Percentiles rank a stretch among this genome's conserved stretches.
phyloP scores from a whole-genome alignment of 495 filamentous ascomycete genomes.

The Podospora conica region DNA sequence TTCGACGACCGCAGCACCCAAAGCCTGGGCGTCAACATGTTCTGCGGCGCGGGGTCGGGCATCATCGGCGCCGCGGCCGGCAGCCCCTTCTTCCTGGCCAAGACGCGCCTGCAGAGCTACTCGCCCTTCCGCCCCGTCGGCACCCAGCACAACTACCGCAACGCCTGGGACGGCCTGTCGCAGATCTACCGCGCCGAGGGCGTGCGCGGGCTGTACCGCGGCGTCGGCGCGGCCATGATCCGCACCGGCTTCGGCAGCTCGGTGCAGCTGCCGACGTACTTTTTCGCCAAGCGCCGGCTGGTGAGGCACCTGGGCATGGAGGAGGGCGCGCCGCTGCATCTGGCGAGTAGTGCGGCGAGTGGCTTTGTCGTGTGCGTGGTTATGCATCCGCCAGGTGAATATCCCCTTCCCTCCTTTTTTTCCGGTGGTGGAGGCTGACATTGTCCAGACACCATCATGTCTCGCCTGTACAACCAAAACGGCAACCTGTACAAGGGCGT shows the following conservation, averaged over 20 bases:
- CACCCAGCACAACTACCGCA: conserved; percentile 88
- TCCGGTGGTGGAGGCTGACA: not conserved
- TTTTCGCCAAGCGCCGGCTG: conserved; percentile 88
- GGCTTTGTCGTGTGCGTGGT: conserved; percentile 96
- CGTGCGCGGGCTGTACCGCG: conserved; percentile 74
- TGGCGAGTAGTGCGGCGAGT: conserved; percentile 81
- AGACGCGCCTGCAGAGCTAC: conserved; percentile 91
- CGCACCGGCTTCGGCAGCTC: conserved; percentile 91
- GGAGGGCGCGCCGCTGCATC: conserved; percentile 83
- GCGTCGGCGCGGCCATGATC: conserved; percentile 92
- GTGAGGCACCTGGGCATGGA: conserved; percentile 76
- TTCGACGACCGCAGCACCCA: conserved; percentile 69
- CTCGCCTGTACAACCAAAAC: conserved; percentile 96
- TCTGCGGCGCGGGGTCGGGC: conserved; percentile 80
- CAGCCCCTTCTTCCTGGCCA: conserved; percentile 97
- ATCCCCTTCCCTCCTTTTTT: not conserved
- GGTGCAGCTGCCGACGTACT: conserved; percentile 96
- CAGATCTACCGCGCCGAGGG: conserved; percentile 77
- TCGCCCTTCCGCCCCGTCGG: conserved; percentile 93
- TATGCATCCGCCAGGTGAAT: conserved; percentile 92
- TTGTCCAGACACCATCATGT: conserved; percentile 87
- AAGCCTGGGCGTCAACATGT: conserved; percentile 84
- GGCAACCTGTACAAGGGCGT: conserved; percentile 91
- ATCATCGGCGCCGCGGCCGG: conserved; percentile 85
- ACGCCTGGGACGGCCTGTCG: conserved; percentile 72